Evolutionary conservation across 2,329 filamentous ascomycete species (phyloP), one percentile per base, ranked within the genome.

Genomic region (Aspergillus novoparasiticus): DNA sequence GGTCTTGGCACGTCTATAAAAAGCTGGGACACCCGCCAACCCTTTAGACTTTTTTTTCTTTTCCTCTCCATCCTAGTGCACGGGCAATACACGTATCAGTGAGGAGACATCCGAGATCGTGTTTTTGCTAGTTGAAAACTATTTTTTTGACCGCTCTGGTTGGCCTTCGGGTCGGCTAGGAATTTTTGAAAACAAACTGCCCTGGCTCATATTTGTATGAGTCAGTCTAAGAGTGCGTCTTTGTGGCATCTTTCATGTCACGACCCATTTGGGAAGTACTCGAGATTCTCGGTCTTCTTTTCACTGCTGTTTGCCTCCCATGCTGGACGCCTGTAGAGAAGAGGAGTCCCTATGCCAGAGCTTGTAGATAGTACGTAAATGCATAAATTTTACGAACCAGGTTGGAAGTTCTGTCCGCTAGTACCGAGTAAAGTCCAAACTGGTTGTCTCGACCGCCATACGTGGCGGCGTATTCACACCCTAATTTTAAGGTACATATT

Each of bases 121-220:
- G 85, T 92, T 92, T 91, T 92, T 92, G 90, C 90, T 92, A 91
- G 89, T 91, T 92, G 89, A 91, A 91, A 91, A 91, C 89, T 91
- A 91, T 84, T 82, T 76, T 85, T 84, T 86, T 90, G 90, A 92
- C 90, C 84, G 84, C 90, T 93, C 84, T 83, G 85, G 81, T 85
- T 86, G 87, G 89, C 85, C 86, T 85, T 83, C 82, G 84, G 85
- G 84, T 85, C 86, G 86, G 81, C 82, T 85, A 85, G 89, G 90
- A 93, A 93, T 93, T 89, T 93, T 93, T 92, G 89, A 86, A 84
- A 73, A 74, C 73, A 68, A 62, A 70, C 59, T 73, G 70, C 70
- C 72, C 65, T 71, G 65, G 63, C 56, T 68, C 62, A 68, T 66
- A 67, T 64, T 51, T 60, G 64, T 68, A 70, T 61, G 61, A 54